Evolutionary conservation across 2,329 filamentous ascomycete genomes (phyloP).

Genomic region (Aspergillus fumigatus): DNA sequence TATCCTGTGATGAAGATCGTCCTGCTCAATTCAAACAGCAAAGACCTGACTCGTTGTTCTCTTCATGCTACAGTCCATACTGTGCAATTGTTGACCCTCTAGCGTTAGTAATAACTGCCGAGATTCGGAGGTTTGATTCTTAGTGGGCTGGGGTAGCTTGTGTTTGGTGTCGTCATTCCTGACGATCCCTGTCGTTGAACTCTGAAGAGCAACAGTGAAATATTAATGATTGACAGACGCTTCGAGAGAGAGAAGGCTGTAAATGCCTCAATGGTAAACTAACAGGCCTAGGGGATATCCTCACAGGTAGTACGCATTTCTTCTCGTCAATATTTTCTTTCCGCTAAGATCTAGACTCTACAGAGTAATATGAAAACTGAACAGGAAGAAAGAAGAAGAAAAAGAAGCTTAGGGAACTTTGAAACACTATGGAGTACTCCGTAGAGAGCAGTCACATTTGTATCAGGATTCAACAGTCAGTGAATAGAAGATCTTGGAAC

Average conservation of each 20-base stretch:
- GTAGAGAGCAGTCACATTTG: too few species aligned
- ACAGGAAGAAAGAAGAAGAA: too few species aligned
- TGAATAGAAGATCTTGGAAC: too few species aligned
- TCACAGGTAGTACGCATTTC: neutral
- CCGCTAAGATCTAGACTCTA: neutral
- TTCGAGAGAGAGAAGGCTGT: neutral
- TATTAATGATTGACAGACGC: neutral
- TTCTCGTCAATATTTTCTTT: neutral
- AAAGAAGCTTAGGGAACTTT: neutral
- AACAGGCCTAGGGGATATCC: neutral
- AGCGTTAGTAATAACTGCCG: constrained; percentile 8
- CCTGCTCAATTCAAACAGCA: too few species aligned
- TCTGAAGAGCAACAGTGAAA: neutral
- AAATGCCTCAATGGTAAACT: neutral
- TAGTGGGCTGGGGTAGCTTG: neutral
- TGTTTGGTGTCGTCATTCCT: constrained; percentile 11
- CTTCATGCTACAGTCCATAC: too few species aligned
- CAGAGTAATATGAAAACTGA: too few species aligned
- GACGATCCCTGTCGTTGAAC: neutral
- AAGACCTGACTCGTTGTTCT: too few species aligned
- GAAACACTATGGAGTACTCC: neutral
- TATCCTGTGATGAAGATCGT: too few species aligned
- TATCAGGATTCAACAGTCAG: too few species aligned
- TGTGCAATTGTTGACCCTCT: neutral
- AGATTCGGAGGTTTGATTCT: constrained; percentile 11